These are phyloP conservation scores for Leucogyrophana mollusca DNA, from an alignment of 768 basidiomycete genomes.

Conservation along the genomic window DNA sequence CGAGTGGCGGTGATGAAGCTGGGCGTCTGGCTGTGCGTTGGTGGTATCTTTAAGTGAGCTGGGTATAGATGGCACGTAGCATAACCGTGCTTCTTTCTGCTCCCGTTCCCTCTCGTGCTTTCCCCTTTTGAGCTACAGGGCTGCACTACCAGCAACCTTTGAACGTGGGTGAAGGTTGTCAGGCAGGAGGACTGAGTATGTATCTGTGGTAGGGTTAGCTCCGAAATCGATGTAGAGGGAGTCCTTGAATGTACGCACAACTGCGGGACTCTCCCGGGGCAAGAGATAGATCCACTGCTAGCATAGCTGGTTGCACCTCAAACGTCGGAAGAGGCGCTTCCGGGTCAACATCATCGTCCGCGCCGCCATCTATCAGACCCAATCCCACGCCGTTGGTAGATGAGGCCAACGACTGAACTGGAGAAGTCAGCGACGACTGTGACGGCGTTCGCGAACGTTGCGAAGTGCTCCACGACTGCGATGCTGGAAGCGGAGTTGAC, in stretches of 20 bases:
- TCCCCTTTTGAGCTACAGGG: conserved; percentile 50
- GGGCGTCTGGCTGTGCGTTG: conserved; percentile 18
- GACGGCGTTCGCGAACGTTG: conserved; percentile 19
- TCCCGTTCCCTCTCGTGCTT: conserved; percentile 29
- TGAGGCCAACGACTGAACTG: background rate
- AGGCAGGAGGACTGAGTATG: conserved; percentile 76
- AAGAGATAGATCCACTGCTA: conserved; percentile 84
- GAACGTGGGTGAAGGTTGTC: conserved; percentile 83
- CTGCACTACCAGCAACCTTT: conserved; percentile 69
- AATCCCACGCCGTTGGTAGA: conserved; percentile 28
- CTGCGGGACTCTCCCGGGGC: conserved; percentile 81
- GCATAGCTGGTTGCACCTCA: conserved; percentile 80
- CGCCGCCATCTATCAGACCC: conserved; percentile 23
- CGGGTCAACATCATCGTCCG: conserved; percentile 51
- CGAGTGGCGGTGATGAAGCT: conserved; percentile 22
- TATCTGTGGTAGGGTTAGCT: conserved; percentile 48
- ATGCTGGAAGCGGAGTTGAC: conserved; percentile 14
- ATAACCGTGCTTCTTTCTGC: too few species aligned
- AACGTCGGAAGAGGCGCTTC: conserved; percentile 79
- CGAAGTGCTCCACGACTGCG: conserved; percentile 20
- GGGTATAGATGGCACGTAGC: conserved; percentile 9
- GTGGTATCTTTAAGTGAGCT: conserved; percentile 28
- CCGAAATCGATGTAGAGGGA: too few species aligned
- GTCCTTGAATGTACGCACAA: conserved; percentile 51
- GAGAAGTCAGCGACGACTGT: conserved; percentile 22